Evolutionary conservation across 169 alveolate species (phyloP), one percentile per base, ranked within the genome.

Genomic region (Babesia caballi): DNA sequence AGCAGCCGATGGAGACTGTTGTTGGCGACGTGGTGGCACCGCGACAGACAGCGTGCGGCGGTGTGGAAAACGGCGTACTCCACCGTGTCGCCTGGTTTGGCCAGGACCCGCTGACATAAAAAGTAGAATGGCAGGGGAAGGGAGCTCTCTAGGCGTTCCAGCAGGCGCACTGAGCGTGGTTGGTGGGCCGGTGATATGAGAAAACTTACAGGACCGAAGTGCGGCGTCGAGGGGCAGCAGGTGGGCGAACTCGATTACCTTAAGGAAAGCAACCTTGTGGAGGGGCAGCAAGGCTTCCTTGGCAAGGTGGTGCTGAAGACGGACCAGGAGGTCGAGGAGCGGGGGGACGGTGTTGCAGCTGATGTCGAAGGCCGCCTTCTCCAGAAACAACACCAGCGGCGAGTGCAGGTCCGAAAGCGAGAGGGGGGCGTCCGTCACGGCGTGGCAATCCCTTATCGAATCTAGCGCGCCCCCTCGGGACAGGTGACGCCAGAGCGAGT

Each of bases 111-210:
- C 8, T 44, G 8, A 36, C 73, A 63, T 17, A 63, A 1, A 25
- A 63, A 63, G 60, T 63, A 63, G 6, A 46, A 32, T 0, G 73
- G 73, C 44, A 12, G 23, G 14, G 73, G 58, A 4, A 63, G n/a
- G 9, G 3, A 4, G 28, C 61, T 63, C 15, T 63, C 60, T 7
- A 63, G 51, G 19, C 49, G 44, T 32, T 63, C 73, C 7, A 63
- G 35, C 7, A 2, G 35, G 14, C 49, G 50, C 49, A 63, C 52
- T 63, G 60, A 19, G 46, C 49, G 42, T 32, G 11, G 14, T 2
- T 1, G 12, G 21, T 25, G n/a, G 8, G 21, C 41, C 9, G 0
- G 30, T 46, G 30, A 0, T 6, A 27, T 0, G 3, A n/a, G 9
- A 17, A 2, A 52, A 52, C 61, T 52, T 52, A 52, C 61, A 25